Evolutionary conservation across 371 early-diverging fungal genomes (phyloP).

Genomic region (Syncephalastrum monosporum): DNA sequence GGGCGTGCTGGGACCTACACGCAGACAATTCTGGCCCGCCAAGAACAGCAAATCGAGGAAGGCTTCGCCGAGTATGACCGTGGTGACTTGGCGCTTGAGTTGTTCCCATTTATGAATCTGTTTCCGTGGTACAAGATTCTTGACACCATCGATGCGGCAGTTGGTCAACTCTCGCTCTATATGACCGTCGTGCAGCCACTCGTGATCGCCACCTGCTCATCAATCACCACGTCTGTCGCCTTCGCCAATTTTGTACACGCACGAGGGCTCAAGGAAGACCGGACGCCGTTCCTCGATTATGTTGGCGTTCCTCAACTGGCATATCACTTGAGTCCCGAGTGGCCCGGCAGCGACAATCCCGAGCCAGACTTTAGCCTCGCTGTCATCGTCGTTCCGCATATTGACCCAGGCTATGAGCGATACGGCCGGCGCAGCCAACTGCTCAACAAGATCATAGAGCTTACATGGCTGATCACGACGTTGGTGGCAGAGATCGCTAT

Average conservation of each 20-base stretch:
- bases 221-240: background rate
- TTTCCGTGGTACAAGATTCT: background rate
- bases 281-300: background rate
- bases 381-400: background rate
- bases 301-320: background rate
- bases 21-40: too few species aligned
- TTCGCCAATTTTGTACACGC: background rate
- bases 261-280: background rate
- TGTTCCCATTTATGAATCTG: background rate
- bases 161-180: background rate
- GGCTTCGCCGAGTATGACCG: background rate
- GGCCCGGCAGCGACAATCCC: background rate
- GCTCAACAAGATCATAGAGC: conserved; percentile 3
- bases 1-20: too few species aligned
- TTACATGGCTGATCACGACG: conserved; percentile 1
- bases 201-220: background rate
- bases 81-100: background rate
- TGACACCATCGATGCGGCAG: background rate
- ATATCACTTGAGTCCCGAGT: background rate
- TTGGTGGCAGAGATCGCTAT: background rate
- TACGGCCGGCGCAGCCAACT: background rate
- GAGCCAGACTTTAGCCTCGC: background rate
- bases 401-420: background rate
- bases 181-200: background rate
- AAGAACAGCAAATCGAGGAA: background rate